Percentiles rank a stretch among this genome's conserved stretches.
phyloP scores from a whole-genome alignment of 2,329 filamentous ascomycete species.

The Ceratocystis lukuohia region DNA sequence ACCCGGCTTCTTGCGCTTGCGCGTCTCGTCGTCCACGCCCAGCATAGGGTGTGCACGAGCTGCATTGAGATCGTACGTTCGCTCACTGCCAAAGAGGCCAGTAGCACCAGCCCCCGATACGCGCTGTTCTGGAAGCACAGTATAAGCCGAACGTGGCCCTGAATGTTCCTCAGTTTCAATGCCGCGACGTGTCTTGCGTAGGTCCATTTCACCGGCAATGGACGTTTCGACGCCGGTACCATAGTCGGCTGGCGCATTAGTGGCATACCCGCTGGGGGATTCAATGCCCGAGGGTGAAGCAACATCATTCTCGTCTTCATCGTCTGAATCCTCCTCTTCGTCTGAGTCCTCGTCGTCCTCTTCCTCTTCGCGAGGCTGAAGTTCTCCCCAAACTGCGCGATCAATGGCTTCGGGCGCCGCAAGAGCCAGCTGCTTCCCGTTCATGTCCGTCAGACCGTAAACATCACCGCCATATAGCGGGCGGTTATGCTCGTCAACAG shows the following conservation, averaged over 20 bases:
- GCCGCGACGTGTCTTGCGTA: constrained; percentile 69
- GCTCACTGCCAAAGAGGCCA: constrained; percentile 93
- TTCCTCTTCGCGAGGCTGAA: constrained; percentile 67
- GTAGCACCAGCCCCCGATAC: constrained; percentile 33
- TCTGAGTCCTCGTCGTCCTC: constrained; percentile 60
- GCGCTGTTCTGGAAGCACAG: constrained; percentile 61
- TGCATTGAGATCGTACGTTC: constrained; percentile 71
- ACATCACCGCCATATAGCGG: constrained; percentile 91
- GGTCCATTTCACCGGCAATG: constrained; percentile 74
- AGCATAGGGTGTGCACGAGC: constrained; percentile 54
- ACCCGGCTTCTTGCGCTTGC: constrained; percentile 90
- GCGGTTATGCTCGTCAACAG: constrained; percentile 82
- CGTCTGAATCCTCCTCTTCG: constrained; percentile 56
- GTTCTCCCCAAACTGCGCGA: constrained; percentile 78
- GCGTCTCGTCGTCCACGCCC: constrained; percentile 60
- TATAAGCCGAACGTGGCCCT: constrained; percentile 67
- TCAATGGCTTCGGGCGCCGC: constrained; percentile 64
- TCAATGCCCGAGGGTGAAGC: constrained; percentile 60
- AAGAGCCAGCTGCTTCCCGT: constrained; percentile 29
- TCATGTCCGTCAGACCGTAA: constrained; percentile 55
- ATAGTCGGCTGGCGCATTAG: constrained; percentile 68
- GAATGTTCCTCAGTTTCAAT: constrained; percentile 75
- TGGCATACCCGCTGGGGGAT: constrained; percentile 68
- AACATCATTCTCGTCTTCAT: constrained; percentile 35
- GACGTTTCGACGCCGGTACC: constrained; percentile 54